phyloP scores from a whole-genome alignment of 805 yeast genomes.

The Cephaloascus fragrans region DNA sequence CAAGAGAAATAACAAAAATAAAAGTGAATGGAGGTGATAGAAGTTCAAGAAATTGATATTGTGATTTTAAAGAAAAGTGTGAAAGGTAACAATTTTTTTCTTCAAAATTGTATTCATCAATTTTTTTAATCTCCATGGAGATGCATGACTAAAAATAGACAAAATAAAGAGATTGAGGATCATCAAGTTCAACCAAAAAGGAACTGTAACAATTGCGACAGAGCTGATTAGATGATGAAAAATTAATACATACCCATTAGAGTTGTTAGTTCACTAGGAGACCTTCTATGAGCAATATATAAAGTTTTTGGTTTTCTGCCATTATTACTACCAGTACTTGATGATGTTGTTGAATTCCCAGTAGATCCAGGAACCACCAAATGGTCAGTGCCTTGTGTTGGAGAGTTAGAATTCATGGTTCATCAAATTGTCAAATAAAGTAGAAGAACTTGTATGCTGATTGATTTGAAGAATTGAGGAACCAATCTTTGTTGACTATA shows the following conservation, averaged over 20 bases:
- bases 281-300: slow-evolving; percentile 93
- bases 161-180: not conserved
- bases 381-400: not conserved
- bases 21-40: too few relatives aligned
- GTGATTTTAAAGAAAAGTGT: too few relatives aligned
- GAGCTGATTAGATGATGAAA: slow-evolving; percentile 2
- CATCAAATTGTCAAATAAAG: too few relatives aligned
- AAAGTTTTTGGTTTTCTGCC: slow-evolving; percentile 44
- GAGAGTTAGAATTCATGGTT: not conserved
- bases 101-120: not conserved
- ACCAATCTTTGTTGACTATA: too few relatives aligned
- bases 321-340: slow-evolving; percentile 16
- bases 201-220: too few relatives aligned
- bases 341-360: not conserved
- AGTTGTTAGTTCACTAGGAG: slow-evolving; percentile 91
- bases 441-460: too few relatives aligned
- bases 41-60: too few relatives aligned
- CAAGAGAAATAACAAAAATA: too few relatives aligned
- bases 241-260: slow-evolving; percentile 55
- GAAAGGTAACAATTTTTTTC: too few relatives aligned
- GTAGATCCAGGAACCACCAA: not conserved
- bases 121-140: not conserved
- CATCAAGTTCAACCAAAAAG: not conserved
- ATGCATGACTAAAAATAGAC: not conserved
- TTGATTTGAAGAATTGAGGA: too few relatives aligned